Base-by-base conservation (phyloP, 2,329 filamentous ascomycete genomes). In the Xylariaceae sp. region DNA sequence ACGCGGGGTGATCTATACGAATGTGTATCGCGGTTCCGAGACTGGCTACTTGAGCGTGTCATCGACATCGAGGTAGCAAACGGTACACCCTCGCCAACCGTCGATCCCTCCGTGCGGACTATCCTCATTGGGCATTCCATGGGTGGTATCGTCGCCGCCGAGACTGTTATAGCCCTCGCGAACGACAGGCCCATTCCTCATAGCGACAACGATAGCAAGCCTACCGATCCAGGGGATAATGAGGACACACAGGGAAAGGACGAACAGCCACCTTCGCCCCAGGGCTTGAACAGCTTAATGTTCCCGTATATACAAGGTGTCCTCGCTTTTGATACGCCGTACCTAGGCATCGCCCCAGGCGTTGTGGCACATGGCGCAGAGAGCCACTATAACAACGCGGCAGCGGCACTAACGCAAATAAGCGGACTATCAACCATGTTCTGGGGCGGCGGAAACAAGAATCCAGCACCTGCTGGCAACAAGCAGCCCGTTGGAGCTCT, bases 311-410 rank as follows among this genome's bases (percentile, higher is more conserved):
- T 97, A 60, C 89, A 93, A 72, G 93, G 89, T 61, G 84, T 97
- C 21, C 81, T 97, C 41, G 91, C 92, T 44, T 96, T 97, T 70
- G 93, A 97, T 73, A 99, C 94, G 1, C 94, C 94, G 1, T 99
- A 89, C 70, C 81, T 94, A 1, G 89, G 89, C 52, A 91, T 92
- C 60, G 84, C 87, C 18, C 89, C 90, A 0, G 88, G 89, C 21
- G 88, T 94, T 1, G 86, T 94, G n/a, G 89, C 90, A 3, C 88
- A 93, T 70, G 86, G 87, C 55, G 92, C 93, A 5, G 92, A 97
- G 76, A 87, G 84, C 35, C 91, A 96, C 65, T 93, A 93, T 74
- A 88, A 87, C 56, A 86, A 85, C 35, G 88, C 87, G 6, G 81
- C 83, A 4, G 80, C 85, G 1, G 88, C 91, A 4, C 82, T 94